These are phyloP conservation scores for Elaeagnus macrophylla DNA, from an alignment of 306 rosid genomes.

Conservation along the genomic window DNA sequence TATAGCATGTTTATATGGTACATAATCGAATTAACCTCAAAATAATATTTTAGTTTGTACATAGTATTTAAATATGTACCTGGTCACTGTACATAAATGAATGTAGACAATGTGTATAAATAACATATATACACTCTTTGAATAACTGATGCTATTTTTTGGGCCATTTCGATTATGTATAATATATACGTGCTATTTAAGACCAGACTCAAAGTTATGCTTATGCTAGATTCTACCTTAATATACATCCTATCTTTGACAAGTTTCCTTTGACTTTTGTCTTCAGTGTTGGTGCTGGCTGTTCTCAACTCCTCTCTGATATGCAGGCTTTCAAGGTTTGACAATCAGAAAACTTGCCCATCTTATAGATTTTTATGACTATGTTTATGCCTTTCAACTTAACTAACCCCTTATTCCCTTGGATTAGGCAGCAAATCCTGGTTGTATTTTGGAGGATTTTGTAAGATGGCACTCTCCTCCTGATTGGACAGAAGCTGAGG, in stretches of 20 bases:
- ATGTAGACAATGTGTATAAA: no score
- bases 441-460: constrained; percentile 97
- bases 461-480: constrained; percentile 99
- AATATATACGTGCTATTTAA: not conserved
- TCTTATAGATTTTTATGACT: constrained; percentile 14
- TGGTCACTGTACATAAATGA: no score
- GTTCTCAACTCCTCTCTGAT: constrained; percentile 97
- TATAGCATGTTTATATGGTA: no score
- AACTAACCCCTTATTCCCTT: constrained; percentile 18
- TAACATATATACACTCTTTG: not conserved
- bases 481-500: constrained; percentile 81
- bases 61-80: no score
- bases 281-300: constrained; percentile 97
- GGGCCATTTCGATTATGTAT: no score
- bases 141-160: no score
- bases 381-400: constrained; percentile 11
- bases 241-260: constrained; percentile 21
- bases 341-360: constrained; percentile 21
- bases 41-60: no score
- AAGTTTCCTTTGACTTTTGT: constrained; percentile 30
- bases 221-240: not conserved
- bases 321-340: constrained; percentile 99
- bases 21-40: no score
- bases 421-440: constrained; percentile 95
- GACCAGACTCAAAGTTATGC: not conserved